Conservation (phyloP, 805 yeast genomes). For the Saccharomycopsis fodiens region DNA sequence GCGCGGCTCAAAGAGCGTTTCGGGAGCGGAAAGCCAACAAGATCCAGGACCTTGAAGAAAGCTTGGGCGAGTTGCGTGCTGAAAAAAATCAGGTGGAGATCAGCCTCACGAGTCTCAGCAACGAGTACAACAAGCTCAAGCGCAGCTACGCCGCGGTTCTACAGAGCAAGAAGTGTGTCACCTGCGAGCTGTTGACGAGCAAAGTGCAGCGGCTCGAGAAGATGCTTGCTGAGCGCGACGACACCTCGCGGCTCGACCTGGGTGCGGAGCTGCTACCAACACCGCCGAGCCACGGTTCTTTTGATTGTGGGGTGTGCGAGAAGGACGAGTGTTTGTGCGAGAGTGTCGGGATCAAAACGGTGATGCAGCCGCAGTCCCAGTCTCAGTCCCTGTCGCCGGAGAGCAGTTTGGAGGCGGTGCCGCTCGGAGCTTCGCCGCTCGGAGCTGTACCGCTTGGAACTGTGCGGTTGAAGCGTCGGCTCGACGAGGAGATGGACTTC, state of each 20-base stretch:
- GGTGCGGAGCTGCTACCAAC: background rate
- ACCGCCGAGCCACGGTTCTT: background rate
- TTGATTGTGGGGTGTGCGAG: conserved; percentile 36
- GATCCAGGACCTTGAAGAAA: conserved; percentile 69
- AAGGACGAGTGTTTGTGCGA: conserved; percentile 68
- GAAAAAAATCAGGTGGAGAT: conserved; percentile 52
- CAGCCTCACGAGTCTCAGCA: conserved; percentile 21
- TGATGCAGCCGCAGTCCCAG: conserved; percentile 31
- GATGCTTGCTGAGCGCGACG: background rate
- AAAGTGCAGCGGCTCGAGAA: background rate
- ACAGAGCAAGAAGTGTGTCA: conserved; percentile 18
- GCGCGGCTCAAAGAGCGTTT: conserved; percentile 93
- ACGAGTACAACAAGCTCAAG: conserved; percentile 14
- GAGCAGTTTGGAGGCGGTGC: too few species aligned
- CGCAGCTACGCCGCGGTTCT: conserved; percentile 18
- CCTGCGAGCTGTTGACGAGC: background rate
- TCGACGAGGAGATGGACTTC: conserved; percentile 14
- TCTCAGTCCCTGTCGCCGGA: too few species aligned
- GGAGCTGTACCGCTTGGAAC: background rate
- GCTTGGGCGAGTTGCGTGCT: conserved; percentile 57
- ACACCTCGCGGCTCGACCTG: background rate
- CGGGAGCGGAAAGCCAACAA: conserved; percentile 80
- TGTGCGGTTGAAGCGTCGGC: conserved; percentile 13
- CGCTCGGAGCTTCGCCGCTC: too few species aligned
- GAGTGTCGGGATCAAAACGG: conserved; percentile 26